Percentiles rank a stretch among this genome's conserved stretches.
Evolutionary conservation across 2,329 filamentous ascomycete species (phyloP).

Genomic region (Sclerotinia minor): DNA sequence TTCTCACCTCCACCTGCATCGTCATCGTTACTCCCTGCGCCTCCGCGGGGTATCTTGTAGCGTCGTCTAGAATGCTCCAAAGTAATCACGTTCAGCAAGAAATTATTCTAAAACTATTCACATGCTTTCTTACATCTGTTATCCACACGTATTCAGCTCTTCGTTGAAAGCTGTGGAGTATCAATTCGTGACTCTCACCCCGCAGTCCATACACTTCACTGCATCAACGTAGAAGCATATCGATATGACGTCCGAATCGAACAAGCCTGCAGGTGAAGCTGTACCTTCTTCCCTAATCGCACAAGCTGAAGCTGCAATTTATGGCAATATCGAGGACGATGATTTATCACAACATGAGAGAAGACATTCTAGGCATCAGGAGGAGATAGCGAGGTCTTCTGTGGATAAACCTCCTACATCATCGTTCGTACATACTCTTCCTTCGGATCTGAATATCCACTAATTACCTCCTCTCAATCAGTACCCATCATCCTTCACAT

Average conservation of each 20-base stretch:
- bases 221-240: constrained; percentile 3
- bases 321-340: constrained; percentile 35
- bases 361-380: constrained; percentile 17
- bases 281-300: constrained; percentile 37
- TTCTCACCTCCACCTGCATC: neutral
- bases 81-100: neutral
- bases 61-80: neutral
- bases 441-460: neutral
- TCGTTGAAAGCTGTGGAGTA: neutral
- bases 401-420: neutral
- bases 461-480: neutral
- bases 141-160: neutral
- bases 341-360: constrained; percentile 22
- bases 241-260: constrained; percentile 22
- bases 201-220: neutral
- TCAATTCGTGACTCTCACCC: neutral
- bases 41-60: neutral
- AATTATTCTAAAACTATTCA: constrained; percentile 4
- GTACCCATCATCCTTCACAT: constrained; percentile 17
- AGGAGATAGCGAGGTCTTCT: neutral
- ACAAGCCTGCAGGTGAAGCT: constrained; percentile 22
- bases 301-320: constrained; percentile 41
- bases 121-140: neutral
- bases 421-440: constrained; percentile 16
- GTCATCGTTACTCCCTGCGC: neutral